Base-by-base conservation (phyloP, 176 grass and related monocot genomes). In the Alopecurus myosuroides region DNA sequence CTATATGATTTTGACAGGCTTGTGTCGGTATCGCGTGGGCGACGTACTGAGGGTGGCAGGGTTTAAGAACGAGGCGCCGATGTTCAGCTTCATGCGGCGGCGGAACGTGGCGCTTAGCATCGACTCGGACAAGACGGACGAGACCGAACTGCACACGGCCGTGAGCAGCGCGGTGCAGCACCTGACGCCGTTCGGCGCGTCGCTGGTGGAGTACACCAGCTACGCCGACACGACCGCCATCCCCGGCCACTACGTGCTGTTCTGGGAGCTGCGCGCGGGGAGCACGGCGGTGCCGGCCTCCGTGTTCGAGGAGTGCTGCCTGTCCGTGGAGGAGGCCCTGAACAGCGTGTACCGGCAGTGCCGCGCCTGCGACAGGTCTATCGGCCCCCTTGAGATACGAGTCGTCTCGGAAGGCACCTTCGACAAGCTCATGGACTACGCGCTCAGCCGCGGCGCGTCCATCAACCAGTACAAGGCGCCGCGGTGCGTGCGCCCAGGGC, bases 381-480 rank as follows among this genome's bases (percentile, higher is more conserved):
- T 99, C 49, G 90, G 97, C 0, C 91, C 97, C 42, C 87, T 99
- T 22, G 97, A 99, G 91, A 99, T 99, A 19, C 86, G 94, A 45
- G 58, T 94, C 40, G 97, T 99, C 50, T 87, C 87, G 36, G 92
- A 99, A 68, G 97, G 97, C 53, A 99, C 94, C 22, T 99, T 99
- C 81, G 97, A 99, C 84, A 99, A 99, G 82, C 83, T 99, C 48
- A 99, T 99, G 97, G 97, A 99, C 87, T 99, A 94, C 76, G 94
- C 97, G 35, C 81, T 99, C 48, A 99, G 91, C 86, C 91, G 86
- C 51, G 97, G 94, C 57, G 93, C 97, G 3, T 96, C 93, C 62
- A 96, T 99, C 78, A 99, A 99, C 89, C 97, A 99, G 88, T 99
- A 99, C 86, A 99, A 99, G 88, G 94, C 97, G 49, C 97, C 97